These are phyloP conservation scores for Ustilago crameri DNA, from an alignment of 1,284 basidiomycete species.

Conservation along the genomic window DNA sequence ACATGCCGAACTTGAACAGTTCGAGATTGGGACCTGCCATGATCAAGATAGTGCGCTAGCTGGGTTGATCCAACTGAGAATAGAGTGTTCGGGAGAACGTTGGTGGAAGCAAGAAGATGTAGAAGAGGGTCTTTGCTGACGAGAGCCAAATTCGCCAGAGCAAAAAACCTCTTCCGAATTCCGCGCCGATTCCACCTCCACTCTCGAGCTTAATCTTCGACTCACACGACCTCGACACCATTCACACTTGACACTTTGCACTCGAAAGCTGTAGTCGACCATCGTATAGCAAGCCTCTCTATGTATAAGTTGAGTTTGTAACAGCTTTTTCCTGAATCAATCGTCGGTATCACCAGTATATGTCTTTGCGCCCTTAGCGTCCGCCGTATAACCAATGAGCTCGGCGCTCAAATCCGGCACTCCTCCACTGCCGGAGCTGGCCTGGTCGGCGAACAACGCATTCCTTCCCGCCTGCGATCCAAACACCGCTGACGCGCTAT, in stretches of 20 bases:
- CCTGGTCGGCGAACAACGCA: constrained; percentile 55
- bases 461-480: constrained; percentile 49
- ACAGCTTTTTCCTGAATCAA: too few species aligned
- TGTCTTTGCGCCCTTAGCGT: constrained; percentile 17
- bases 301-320: too few species aligned
- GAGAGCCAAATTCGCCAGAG: background rate
- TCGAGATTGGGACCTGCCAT: constrained; percentile 80
- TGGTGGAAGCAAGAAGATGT: background rate
- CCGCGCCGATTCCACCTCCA: background rate
- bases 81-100: too few species aligned
- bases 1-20: constrained; percentile 64
- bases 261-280: too few species aligned
- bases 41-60: background rate
- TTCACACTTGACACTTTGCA: too few species aligned
- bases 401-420: constrained; percentile 15
- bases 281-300: too few species aligned
- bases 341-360: constrained; percentile 4
- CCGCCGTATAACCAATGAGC: constrained; percentile 30
- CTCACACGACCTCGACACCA: too few species aligned
- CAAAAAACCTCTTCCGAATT: background rate
- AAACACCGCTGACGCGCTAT: constrained; percentile 59
- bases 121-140: constrained; percentile 1
- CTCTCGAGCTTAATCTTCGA: background rate
- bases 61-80: too few species aligned
- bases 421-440: constrained; percentile 8